Evolutionary conservation across 116 monocot genomes (phyloP).

Genomic region (Papilionanthe hybrid): DNA sequence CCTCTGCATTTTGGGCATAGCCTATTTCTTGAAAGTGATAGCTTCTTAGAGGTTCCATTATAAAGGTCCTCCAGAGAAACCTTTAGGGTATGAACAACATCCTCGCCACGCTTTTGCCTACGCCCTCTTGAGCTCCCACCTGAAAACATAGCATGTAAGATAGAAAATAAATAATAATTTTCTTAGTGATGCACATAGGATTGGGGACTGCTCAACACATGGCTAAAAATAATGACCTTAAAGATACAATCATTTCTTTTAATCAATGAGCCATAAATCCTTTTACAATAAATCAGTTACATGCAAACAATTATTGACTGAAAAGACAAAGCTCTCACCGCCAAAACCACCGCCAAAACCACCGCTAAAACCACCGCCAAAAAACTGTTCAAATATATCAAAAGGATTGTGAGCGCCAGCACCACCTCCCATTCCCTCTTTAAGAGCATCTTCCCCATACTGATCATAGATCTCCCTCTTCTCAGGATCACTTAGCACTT

Average conservation of each 20-base stretch:
- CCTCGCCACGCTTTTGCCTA: conserved; percentile 64
- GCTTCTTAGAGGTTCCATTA: conserved; percentile 71
- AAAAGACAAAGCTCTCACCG: conserved; percentile 19
- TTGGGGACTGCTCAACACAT: too few relatives aligned
- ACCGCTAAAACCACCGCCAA: conserved; percentile 47
- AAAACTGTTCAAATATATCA: conserved; percentile 81
- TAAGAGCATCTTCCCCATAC: conserved; percentile 91
- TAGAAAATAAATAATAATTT: background rate
- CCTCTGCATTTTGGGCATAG: conserved; percentile 82
- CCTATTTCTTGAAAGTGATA: conserved; percentile 67
- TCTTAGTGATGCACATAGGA: too few relatives aligned
- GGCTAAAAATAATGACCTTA: too few relatives aligned
- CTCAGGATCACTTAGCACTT: conserved; percentile 81
- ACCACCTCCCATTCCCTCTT: conserved; percentile 78
- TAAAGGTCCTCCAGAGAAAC: conserved; percentile 88
- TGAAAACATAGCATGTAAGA: conserved; percentile 8
- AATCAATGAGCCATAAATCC: too few relatives aligned
- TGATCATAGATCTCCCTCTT: conserved; percentile 79
- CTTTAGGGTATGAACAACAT: conserved; percentile 68
- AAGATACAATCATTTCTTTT: too few relatives aligned
- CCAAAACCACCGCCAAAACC: conserved; percentile 47
- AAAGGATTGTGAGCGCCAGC: conserved; percentile 59
- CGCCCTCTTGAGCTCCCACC: conserved; percentile 68
- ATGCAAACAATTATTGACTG: background rate
- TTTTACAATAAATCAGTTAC: too few relatives aligned